These are phyloP conservation scores for Blastobotrys apis DNA, from an alignment of 1,139 yeast species.

Conservation along the genomic window DNA sequence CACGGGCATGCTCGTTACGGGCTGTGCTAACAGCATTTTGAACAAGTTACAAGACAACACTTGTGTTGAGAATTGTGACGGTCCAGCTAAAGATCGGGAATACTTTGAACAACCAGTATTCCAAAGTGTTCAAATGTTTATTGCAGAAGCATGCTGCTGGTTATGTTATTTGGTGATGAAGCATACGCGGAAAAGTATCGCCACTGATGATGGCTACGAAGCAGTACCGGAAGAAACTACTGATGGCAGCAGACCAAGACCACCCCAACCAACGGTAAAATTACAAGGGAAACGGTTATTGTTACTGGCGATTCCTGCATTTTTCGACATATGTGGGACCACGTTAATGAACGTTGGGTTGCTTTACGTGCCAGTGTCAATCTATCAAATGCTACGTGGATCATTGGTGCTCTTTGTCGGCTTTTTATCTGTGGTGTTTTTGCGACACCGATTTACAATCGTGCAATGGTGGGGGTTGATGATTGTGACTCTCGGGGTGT, in stretches of 20 bases:
- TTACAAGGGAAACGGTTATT: slow-evolving; percentile 32
- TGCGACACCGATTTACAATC: slow-evolving; percentile 51
- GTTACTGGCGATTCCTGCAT: slow-evolving; percentile 56
- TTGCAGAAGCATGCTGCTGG: slow-evolving; percentile 61
- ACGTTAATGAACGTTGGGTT: slow-evolving; percentile 75
- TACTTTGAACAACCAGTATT: slow-evolving; percentile 73
- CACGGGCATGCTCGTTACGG: slow-evolving; percentile 49
- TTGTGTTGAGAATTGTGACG: slow-evolving; percentile 57
- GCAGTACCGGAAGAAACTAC: slow-evolving; percentile 1
- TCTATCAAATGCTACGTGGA: slow-evolving; percentile 83
- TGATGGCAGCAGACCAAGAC: not conserved
- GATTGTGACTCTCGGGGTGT: slow-evolving; percentile 62
- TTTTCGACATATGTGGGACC: slow-evolving; percentile 69
- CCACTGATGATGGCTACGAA: not conserved
- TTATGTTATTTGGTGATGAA: slow-evolving; percentile 33
- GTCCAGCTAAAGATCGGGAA: slow-evolving; percentile 40
- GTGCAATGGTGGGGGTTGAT: slow-evolving; percentile 66
- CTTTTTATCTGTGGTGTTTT: slow-evolving; percentile 59
- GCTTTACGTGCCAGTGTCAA: slow-evolving; percentile 71
- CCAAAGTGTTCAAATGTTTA: slow-evolving; percentile 77
- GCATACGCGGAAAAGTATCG: not conserved
- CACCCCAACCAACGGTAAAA: slow-evolving; percentile 14
- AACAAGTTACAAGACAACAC: slow-evolving; percentile 78
- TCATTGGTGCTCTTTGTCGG: slow-evolving; percentile 76
- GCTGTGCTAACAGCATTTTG: slow-evolving; percentile 67